These are phyloP conservation scores for Harringtonia lauricola DNA, from an alignment of 2,329 filamentous ascomycete genomes.

Conservation along the genomic window DNA sequence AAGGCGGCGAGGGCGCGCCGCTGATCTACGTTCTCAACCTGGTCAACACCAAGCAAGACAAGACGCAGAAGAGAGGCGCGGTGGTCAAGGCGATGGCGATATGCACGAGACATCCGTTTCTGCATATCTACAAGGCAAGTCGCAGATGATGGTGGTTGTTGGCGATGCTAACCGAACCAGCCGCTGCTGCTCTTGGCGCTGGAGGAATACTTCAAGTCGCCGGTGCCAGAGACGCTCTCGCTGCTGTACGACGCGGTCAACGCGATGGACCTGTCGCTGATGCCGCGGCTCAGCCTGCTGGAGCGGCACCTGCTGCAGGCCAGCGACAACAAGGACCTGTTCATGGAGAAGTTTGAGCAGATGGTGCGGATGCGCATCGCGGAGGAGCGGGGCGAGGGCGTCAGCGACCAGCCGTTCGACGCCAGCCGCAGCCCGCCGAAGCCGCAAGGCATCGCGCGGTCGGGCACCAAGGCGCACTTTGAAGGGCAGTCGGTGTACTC, in stretches of 20 bases:
- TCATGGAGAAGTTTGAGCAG: conserved; percentile 92
- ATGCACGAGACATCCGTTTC: conserved; percentile 90
- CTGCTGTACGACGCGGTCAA: conserved; percentile 89
- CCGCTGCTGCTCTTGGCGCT: conserved; percentile 81
- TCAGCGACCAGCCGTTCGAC: conserved; percentile 31
- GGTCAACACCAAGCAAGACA: conserved; percentile 97
- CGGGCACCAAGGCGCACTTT: conserved; percentile 51
- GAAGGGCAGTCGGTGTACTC: conserved; percentile 56
- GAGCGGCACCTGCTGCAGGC: conserved; percentile 81
- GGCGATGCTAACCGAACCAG: conserved; percentile 28
- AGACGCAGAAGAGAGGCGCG: conserved; percentile 81
- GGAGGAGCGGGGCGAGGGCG: conserved; percentile 37
- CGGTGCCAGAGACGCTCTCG: conserved; percentile 76
- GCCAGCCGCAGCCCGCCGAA: conserved; percentile 36
- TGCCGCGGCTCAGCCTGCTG: conserved; percentile 74
- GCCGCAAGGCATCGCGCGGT: conserved; percentile 40
- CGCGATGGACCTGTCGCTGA: conserved; percentile 87
- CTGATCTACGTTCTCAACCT: conserved; percentile 95
- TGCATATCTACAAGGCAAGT: conserved; percentile 90
- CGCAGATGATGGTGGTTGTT: too few relatives aligned
- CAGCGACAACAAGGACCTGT: conserved; percentile 90
- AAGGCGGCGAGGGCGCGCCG: conserved; percentile 72
- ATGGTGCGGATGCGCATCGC: conserved; percentile 78
- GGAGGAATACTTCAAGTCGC: conserved; percentile 94
- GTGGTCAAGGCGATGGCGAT: conserved; percentile 98